Conservation (phyloP, 108 stramenopile species). For the Poteriospumella lacustris region DNA sequence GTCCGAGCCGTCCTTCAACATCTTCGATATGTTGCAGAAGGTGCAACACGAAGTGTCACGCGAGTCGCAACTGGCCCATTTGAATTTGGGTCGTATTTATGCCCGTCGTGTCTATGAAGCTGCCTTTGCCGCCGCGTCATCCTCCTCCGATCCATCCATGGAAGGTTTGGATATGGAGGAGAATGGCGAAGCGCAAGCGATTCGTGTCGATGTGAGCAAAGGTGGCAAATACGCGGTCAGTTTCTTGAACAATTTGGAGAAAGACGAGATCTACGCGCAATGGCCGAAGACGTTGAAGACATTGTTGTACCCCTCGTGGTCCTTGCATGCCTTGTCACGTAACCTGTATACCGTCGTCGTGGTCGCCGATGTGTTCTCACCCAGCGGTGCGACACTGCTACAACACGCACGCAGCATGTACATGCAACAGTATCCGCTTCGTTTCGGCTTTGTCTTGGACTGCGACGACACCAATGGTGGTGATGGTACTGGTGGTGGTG, state of each 20-base stretch:
- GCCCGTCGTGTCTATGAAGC: too few relatives aligned
- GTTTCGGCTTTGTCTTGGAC: constrained; percentile 46
- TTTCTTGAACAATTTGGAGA: constrained; percentile 59
- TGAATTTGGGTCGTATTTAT: too few relatives aligned
- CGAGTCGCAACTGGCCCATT: too few relatives aligned
- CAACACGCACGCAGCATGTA: constrained; percentile 26
- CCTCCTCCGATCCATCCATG: too few relatives aligned
- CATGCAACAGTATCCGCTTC: constrained; percentile 39
- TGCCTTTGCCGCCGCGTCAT: too few relatives aligned
- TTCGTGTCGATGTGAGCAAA: constrained; percentile 31
- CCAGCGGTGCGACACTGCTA: constrained; percentile 25
- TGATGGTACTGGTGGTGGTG: not conserved
- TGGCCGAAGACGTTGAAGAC: constrained; percentile 36
- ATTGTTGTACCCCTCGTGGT: constrained; percentile 46
- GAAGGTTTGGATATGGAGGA: not conserved
- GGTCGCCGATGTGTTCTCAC: constrained; percentile 37
- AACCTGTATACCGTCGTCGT: constrained; percentile 52
- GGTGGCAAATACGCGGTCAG: constrained; percentile 32
- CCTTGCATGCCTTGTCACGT: constrained; percentile 38
- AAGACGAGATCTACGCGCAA: constrained; percentile 36
- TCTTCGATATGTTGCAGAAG: constrained; percentile 39
- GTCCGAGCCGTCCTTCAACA: too few relatives aligned
- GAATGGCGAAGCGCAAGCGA: not conserved
- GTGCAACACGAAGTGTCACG: constrained; percentile 38
- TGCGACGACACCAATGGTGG: not conserved